A percentile compares a stretch with the other conserved stretches of the same genome.
These are phyloP conservation scores for Elongisporangium prolatum DNA, from an alignment of 352 stramenopile species.

Conservation along the genomic window DNA sequence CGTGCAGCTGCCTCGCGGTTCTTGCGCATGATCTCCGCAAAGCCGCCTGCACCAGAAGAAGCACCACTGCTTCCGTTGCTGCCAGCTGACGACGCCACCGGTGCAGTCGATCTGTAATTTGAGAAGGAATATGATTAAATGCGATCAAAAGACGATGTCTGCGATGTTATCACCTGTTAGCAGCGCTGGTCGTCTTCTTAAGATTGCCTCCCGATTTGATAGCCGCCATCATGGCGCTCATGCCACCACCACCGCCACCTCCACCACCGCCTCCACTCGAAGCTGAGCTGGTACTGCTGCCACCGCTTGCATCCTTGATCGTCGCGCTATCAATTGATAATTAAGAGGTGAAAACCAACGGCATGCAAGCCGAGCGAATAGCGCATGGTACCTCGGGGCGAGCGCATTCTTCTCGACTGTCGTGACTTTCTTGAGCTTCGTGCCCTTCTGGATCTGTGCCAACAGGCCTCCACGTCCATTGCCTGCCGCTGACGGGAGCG, in stretches of 20 bases:
- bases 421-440: constrained; percentile 71
- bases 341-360: no score
- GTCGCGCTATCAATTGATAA: no score
- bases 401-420: constrained; percentile 70
- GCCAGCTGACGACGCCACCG: constrained; percentile 4
- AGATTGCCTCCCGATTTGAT: constrained; percentile 68
- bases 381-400: constrained; percentile 13
- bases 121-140: no score
- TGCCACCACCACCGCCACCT: constrained; percentile 26
- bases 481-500: constrained; percentile 20
- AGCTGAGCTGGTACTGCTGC: constrained; percentile 5
- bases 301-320: background rate
- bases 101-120: no score
- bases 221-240: constrained; percentile 67
- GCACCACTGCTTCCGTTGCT: constrained; percentile 8
- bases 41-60: constrained; percentile 40
- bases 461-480: constrained; percentile 47
- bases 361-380: no score
- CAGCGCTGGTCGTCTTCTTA: constrained; percentile 35
- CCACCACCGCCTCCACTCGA: constrained; percentile 9
- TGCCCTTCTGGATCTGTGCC: constrained; percentile 67
- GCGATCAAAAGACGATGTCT: background rate
- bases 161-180: constrained; percentile 15
- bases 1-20: constrained; percentile 79
- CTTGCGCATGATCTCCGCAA: constrained; percentile 89